These are phyloP conservation scores for Solanum sitiens DNA, from an alignment of 257 asterid species.

Conservation along the genomic window DNA sequence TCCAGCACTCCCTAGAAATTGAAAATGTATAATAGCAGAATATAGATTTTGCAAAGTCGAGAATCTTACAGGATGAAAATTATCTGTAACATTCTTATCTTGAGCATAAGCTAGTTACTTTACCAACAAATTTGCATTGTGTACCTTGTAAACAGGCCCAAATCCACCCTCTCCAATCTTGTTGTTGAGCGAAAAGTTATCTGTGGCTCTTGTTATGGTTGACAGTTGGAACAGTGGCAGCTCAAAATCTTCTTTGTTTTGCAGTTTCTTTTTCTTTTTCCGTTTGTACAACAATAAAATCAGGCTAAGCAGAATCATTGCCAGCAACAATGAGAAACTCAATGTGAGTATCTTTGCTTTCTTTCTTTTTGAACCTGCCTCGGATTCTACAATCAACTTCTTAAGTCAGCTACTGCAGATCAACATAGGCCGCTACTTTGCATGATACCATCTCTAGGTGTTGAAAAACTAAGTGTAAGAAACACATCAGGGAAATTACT, in stretches of 20 bases:
- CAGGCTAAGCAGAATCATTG: background rate
- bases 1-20: conserved; percentile 13
- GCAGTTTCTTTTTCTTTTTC: background rate
- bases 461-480: background rate
- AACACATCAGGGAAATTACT: background rate
- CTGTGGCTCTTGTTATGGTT: conserved; percentile 12
- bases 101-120: background rate
- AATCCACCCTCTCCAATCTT: conserved; percentile 19
- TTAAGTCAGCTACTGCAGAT: background rate
- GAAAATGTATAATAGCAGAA: background rate
- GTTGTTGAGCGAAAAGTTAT: background rate
- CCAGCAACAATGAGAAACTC: background rate
- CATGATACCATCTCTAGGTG: background rate
- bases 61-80: background rate
- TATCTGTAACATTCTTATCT: background rate
- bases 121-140: background rate
- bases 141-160: conserved; percentile 27
- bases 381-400: background rate
- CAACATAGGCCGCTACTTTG: background rate
- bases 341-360: background rate
- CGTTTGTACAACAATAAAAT: background rate
- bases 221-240: conserved; percentile 13
- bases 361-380: background rate
- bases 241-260: background rate
- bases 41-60: background rate